phyloP scores from a whole-genome alignment of 2,329 filamentous ascomycete genomes.

The Didymella segeticola region DNA sequence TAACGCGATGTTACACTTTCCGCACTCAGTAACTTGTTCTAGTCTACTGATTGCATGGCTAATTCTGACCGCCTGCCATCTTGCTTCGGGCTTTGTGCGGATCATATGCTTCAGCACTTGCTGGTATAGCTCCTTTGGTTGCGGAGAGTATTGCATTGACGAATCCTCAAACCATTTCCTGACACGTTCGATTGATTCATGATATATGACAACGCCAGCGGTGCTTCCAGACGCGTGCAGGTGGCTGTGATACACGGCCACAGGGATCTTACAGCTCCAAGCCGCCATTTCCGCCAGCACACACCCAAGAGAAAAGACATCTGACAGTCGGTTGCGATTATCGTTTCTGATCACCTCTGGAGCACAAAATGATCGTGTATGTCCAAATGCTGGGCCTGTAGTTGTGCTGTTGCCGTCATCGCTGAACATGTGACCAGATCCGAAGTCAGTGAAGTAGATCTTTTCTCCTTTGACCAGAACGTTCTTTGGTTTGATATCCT shows the following conservation, averaged over 20 bases:
- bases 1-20: neutral
- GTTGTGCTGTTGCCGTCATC: slow-evolving; percentile 23
- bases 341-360: slow-evolving; percentile 26
- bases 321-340: slow-evolving; percentile 23
- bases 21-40: neutral
- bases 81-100: neutral
- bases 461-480: slow-evolving; percentile 19
- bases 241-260: neutral
- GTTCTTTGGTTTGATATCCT: slow-evolving; percentile 29
- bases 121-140: neutral
- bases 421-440: slow-evolving; percentile 21
- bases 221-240: neutral
- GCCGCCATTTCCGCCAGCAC: slow-evolving; percentile 26
- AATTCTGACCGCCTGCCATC: neutral
- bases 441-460: slow-evolving; percentile 32
- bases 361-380: slow-evolving; percentile 27
- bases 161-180: neutral
- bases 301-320: slow-evolving; percentile 34
- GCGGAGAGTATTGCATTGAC: neutral
- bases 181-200: neutral
- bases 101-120: neutral
- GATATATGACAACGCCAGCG: neutral
- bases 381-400: slow-evolving; percentile 1
- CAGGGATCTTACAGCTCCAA: neutral
- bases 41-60: neutral